Evolutionary conservation across 768 basidiomycete species (phyloP).

Genomic region (Suillus paluster): DNA sequence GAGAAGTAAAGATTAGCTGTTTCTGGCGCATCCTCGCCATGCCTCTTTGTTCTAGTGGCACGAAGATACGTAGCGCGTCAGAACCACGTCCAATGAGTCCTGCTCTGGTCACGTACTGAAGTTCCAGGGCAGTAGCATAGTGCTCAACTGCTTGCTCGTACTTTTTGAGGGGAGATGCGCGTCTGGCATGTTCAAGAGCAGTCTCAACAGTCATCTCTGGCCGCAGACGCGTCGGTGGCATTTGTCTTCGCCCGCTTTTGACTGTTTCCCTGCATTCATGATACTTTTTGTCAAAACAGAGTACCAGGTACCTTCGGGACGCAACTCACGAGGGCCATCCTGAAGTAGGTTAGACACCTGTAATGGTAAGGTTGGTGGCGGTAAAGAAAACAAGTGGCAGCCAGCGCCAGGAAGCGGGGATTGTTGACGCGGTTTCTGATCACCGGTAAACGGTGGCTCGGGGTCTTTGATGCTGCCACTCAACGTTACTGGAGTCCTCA

Average conservation of each 20-base stretch:
- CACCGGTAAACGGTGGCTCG: background rate
- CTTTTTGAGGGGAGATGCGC: slow-evolving; percentile 85
- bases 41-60: slow-evolving; percentile 63
- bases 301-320: background rate
- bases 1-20: slow-evolving; percentile 87
- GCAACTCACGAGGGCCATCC: slow-evolving; percentile 32
- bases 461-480: background rate
- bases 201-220: slow-evolving; percentile 48
- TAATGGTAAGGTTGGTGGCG: background rate
- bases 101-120: slow-evolving; percentile 63
- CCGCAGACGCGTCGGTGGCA: slow-evolving; percentile 32
- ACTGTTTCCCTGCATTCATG: slow-evolving; percentile 17
- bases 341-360: background rate
- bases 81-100: slow-evolving; percentile 2
- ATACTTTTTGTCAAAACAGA: background rate
- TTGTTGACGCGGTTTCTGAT: slow-evolving; percentile 9
- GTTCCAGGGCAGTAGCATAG: slow-evolving; percentile 84
- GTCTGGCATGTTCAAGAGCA: slow-evolving; percentile 78
- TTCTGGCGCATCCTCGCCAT: slow-evolving; percentile 82
- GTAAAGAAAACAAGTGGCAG: slow-evolving; percentile 1
- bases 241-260: background rate
- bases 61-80: slow-evolving; percentile 19
- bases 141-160: slow-evolving; percentile 85
- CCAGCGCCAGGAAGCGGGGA: slow-evolving; percentile 4
- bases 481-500: slow-evolving; percentile 1